These are phyloP conservation scores for Pisolithus thermaeus DNA, from an alignment of 1,284 basidiomycete species.

Conservation along the genomic window DNA sequence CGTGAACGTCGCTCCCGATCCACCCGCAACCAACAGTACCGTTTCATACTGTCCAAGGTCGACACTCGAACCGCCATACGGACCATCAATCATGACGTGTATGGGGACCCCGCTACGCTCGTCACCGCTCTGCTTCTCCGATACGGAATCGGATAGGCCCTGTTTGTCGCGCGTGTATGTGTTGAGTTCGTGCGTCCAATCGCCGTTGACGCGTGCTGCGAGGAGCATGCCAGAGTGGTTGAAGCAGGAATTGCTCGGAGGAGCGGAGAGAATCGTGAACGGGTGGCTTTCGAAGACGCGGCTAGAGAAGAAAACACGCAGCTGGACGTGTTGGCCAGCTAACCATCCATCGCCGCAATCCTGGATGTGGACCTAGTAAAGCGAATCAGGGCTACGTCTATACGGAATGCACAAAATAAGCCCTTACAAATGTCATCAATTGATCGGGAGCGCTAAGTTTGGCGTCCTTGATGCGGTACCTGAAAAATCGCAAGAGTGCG, in stretches of 20 bases:
- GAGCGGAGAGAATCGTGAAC: conserved; percentile 68
- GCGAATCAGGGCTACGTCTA: not conserved
- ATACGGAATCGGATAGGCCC: not conserved
- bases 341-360: conserved; percentile 69
- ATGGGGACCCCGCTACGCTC: conserved; percentile 25
- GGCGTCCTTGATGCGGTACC: conserved; percentile 72
- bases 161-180: conserved; percentile 34
- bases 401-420: not conserved
- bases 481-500: conserved; percentile 62
- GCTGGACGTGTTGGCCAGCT: conserved; percentile 71
- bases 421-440: conserved; percentile 64
- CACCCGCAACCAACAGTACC: conserved; percentile 47
- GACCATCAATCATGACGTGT: conserved; percentile 53
- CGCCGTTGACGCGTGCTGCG: conserved; percentile 53
- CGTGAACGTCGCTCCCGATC: conserved; percentile 49
- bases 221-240: conserved; percentile 43
- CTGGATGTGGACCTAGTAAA: conserved; percentile 60
- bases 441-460: conserved; percentile 53
- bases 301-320: conserved; percentile 66
- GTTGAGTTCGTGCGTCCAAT: conserved; percentile 64
- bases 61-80: conserved; percentile 49
- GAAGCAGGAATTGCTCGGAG: conserved; percentile 50
- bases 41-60: conserved; percentile 47
- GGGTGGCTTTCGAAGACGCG: conserved; percentile 75
- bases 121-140: conserved; percentile 10